These are phyloP conservation scores for Cutaneotrichosporon sp. DNA, from an alignment of 1,284 basidiomycete species.

Conservation along the genomic window DNA sequence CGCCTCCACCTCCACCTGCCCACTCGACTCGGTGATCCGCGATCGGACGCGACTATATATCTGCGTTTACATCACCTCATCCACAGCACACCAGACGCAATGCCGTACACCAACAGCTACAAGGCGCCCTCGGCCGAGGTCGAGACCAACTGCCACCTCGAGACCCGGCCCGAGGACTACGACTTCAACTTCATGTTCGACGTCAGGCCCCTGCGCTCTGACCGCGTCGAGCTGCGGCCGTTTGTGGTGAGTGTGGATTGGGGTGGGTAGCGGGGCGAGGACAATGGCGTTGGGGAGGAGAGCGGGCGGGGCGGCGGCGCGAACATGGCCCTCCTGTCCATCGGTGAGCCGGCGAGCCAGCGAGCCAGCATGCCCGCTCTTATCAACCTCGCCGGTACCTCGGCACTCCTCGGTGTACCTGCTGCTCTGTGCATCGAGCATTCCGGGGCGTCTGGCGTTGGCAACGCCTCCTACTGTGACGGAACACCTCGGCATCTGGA, in stretches of 20 bases:
- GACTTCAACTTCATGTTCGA: slow-evolving; percentile 50
- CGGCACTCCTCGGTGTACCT: no score
- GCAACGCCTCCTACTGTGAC: no score
- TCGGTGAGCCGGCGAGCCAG: no score
- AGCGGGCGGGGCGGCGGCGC: no score
- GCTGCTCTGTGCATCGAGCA: no score
- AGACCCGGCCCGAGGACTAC: slow-evolving; percentile 44
- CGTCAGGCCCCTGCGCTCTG: slow-evolving; percentile 35
- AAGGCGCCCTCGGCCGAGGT: slow-evolving; percentile 15
- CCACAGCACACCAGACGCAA: neutral
- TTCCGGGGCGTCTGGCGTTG: no score
- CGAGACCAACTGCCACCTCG: slow-evolving; percentile 30
- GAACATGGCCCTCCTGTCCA: no score
- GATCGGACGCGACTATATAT: neutral
- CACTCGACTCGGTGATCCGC: neutral
- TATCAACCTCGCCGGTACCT: no score
- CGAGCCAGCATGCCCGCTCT: no score
- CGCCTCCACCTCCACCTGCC: slow-evolving; percentile 2
- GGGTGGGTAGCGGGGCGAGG: no score
- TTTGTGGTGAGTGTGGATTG: slow-evolving; percentile 15
- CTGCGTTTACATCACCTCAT: neutral
- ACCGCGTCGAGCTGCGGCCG: slow-evolving; percentile 28
- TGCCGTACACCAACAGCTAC: slow-evolving; percentile 35
- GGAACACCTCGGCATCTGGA: no score
- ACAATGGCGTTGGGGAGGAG: no score